Percentiles rank a stretch among this genome's conserved stretches.
phyloP scores from a whole-genome alignment of 257 asterid species.

The Prunella vulgaris region DNA sequence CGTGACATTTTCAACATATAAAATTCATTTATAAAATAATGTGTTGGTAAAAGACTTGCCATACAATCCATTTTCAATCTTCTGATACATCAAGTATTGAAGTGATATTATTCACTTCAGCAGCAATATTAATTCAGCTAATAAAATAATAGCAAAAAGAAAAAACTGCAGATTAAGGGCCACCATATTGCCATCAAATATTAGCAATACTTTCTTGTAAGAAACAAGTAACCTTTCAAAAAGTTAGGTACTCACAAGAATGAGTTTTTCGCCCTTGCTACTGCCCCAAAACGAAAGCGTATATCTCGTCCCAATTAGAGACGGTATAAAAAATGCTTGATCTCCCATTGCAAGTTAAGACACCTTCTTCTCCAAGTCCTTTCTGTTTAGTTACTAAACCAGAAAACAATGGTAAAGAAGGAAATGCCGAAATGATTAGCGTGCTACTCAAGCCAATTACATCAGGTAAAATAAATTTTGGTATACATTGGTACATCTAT shows the following conservation, averaged over 20 bases:
- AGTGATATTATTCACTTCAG: slow-evolving; percentile 12
- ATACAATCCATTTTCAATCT: background rate
- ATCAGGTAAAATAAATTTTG: too few relatives aligned
- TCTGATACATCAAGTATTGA: background rate
- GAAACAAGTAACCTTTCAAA: slow-evolving; percentile 10
- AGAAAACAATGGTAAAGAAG: slow-evolving; percentile 47
- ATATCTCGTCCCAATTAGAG: slow-evolving; percentile 63
- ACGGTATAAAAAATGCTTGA: slow-evolving; percentile 49
- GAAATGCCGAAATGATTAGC: slow-evolving; percentile 46
- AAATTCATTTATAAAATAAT: too few relatives aligned
- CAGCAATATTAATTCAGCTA: background rate
- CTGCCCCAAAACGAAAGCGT: slow-evolving; percentile 48
- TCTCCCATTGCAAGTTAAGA: slow-evolving; percentile 21
- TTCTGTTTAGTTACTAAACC: slow-evolving; percentile 46
- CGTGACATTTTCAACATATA: too few relatives aligned
- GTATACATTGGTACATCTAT: too few relatives aligned
- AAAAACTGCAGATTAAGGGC: slow-evolving; percentile 21
- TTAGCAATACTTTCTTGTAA: background rate
- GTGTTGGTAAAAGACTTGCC: background rate
- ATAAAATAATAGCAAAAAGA: slow-evolving; percentile 14
- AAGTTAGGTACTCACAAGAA: slow-evolving; percentile 13
- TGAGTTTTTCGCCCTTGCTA: background rate
- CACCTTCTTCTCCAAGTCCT: slow-evolving; percentile 32
- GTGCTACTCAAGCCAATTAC: slow-evolving; percentile 39
- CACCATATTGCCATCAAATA: slow-evolving; percentile 11